A percentile compares a stretch with the other conserved stretches of the same genome.
Evolutionary conservation across 148 eudicot species (phyloP).

Genomic region (Persicaria tinctoria): DNA sequence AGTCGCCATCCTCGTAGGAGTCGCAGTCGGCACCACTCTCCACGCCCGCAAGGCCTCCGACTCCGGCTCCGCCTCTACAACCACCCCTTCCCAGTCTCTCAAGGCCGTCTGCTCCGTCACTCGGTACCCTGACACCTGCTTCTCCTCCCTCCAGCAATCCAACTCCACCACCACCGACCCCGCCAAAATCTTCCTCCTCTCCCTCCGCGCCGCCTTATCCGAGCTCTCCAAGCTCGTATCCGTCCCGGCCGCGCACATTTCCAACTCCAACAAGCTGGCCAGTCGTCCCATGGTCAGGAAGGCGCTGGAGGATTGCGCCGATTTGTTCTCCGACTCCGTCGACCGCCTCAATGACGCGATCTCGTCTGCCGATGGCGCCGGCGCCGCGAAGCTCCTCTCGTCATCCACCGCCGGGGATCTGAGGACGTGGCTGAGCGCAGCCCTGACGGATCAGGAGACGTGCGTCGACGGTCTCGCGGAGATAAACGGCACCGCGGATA

Average conservation of each 20-base stretch:
- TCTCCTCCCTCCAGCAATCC: constrained; percentile 12
- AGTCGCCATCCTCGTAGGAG: constrained; percentile 30
- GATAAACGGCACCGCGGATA: constrained; percentile 17
- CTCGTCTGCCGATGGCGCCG: constrained; percentile 14
- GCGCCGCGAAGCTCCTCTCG: constrained; percentile 14
- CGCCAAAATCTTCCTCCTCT: constrained; percentile 34
- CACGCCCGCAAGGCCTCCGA: constrained; percentile 14
- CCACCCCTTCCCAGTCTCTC: constrained; percentile 31
- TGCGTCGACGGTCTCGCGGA: constrained; percentile 50
- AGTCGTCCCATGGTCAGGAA: neutral
- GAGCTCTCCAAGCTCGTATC: constrained; percentile 23
- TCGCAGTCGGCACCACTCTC: constrained; percentile 28
- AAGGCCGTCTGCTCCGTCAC: constrained; percentile 48
- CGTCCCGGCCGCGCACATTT: constrained; percentile 14
- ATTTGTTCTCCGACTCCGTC: constrained; percentile 36
- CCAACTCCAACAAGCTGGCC: constrained; percentile 1
- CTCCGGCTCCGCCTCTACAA: constrained; percentile 3
- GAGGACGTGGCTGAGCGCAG: constrained; percentile 51
- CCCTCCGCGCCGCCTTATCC: constrained; percentile 27
- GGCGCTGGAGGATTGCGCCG: constrained; percentile 36
- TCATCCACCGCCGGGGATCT: constrained; percentile 17
- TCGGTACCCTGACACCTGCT: constrained; percentile 41
- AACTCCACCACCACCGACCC: constrained; percentile 36
- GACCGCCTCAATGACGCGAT: constrained; percentile 37
- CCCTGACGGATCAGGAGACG: constrained; percentile 53